Evolutionary conservation across 1,284 basidiomycete genomes (phyloP).

Genomic region (Austropuccinia psidii): DNA sequence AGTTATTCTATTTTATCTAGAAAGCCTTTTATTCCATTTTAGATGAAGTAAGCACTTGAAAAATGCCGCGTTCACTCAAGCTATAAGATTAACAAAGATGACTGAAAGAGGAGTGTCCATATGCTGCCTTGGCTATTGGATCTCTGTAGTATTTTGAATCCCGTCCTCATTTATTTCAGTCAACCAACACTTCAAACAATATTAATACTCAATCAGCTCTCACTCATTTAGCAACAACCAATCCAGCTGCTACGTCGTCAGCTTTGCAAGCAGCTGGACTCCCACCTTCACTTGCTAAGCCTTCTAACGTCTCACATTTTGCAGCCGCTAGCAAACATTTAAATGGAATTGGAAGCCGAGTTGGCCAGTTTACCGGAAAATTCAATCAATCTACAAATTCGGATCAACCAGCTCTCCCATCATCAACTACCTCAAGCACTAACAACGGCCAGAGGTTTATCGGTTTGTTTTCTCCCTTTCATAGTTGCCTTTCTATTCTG

Average conservation of each 20-base stretch:
- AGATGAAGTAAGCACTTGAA: constrained; percentile 22
- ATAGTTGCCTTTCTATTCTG: background rate
- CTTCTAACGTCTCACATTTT: constrained; percentile 18
- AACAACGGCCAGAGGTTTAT: constrained; percentile 12
- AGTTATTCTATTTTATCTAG: background rate
- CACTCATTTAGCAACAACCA: background rate
- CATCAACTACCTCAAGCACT: constrained; percentile 7
- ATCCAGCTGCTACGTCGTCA: constrained; percentile 24
- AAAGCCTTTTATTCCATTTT: constrained; percentile 36
- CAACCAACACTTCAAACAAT: background rate
- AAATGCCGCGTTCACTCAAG: background rate
- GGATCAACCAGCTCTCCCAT: background rate
- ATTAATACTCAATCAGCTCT: constrained; percentile 6
- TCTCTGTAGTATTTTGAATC: constrained; percentile 27
- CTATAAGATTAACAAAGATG: too few relatives aligned
- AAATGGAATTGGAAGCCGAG: constrained; percentile 22
- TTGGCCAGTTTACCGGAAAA: constrained; percentile 31
- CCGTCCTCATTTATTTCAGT: constrained; percentile 30
- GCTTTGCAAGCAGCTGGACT: constrained; percentile 26
- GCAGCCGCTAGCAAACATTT: constrained; percentile 19
- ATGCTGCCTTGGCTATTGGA: background rate
- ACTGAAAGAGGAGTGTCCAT: background rate
- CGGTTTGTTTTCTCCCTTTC: constrained; percentile 1
- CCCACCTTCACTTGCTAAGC: constrained; percentile 20
- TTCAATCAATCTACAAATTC: constrained; percentile 8